Conservation (phyloP, 768 basidiomycete species). For the Astraeus odoratus region DNA sequence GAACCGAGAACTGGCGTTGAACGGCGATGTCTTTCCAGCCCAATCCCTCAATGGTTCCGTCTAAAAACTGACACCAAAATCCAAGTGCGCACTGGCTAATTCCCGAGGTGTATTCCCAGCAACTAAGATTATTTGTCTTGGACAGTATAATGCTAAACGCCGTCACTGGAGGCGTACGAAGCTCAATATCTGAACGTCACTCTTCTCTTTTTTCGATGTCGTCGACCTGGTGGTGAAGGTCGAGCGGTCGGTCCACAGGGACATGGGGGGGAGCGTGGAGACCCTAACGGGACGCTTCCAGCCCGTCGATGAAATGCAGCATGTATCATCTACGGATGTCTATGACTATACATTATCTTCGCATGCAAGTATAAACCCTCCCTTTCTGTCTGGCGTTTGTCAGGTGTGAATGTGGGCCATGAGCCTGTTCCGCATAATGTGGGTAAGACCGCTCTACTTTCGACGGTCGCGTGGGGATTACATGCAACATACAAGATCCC, state of each 20-base stretch:
- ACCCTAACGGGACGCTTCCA: conserved; percentile 7
- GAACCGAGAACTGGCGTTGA: not conserved
- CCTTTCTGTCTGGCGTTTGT: not conserved
- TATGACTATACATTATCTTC: conserved; percentile 12
- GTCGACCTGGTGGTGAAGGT: not conserved
- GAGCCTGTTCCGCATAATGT: too few species aligned
- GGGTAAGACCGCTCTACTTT: too few species aligned
- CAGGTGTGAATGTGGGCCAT: too few species aligned
- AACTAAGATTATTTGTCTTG: not conserved
- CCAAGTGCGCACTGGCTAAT: conserved; percentile 46
- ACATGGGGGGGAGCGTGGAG: too few species aligned
- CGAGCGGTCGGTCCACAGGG: conserved; percentile 11
- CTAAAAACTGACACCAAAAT: conserved; percentile 95
- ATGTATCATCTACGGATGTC: conserved; percentile 20
- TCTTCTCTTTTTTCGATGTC: conserved; percentile 1
- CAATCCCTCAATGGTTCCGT: conserved; percentile 99
- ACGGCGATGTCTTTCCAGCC: conserved; percentile 39
- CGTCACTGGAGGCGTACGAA: conserved; percentile 99
- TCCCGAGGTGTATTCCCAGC: not conserved
- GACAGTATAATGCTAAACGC: conserved; percentile 88
- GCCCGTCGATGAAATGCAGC: conserved; percentile 10
- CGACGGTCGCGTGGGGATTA: too few species aligned
- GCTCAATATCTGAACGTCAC: conserved; percentile 75
- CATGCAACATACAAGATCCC: too few species aligned
- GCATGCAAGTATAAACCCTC: conserved; percentile 13